These are phyloP conservation scores for Avena insularis DNA, from an alignment of 176 grass and related monocot species.

Conservation along the genomic window DNA sequence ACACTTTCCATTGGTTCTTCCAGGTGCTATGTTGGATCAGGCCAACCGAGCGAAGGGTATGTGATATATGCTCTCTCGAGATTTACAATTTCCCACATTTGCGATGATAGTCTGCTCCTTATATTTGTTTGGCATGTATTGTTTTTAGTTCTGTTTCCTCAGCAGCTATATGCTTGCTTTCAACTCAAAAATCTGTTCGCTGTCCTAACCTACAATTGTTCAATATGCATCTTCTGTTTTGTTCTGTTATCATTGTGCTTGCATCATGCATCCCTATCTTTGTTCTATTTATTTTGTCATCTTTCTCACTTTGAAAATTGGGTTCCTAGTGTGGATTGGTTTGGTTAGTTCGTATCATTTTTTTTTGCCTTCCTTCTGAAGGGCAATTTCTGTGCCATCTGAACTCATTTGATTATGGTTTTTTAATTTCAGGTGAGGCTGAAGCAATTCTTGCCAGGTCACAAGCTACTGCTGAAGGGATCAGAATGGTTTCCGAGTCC, in stretches of 20 bases:
- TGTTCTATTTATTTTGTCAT: not conserved
- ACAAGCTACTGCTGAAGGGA: constrained; percentile 72
- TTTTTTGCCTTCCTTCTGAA: not conserved
- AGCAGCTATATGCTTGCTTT: not conserved
- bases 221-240: constrained; percentile 16
- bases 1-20: constrained; percentile 33
- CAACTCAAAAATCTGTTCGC: not conserved
- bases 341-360: not conserved
- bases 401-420: constrained; percentile 14
- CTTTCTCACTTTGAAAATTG: constrained; percentile 17
- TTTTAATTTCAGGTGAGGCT: constrained; percentile 72
- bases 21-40: constrained; percentile 84
- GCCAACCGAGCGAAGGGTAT: constrained; percentile 94
- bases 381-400: not conserved
- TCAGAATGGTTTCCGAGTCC: constrained; percentile 71
- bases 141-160: constrained; percentile 23
- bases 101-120: not conserved
- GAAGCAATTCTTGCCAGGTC: constrained; percentile 89
- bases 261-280: constrained; percentile 9
- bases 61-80: constrained; percentile 22
- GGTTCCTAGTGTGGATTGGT: constrained; percentile 24
- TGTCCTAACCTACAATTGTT: constrained; percentile 14
- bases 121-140: not conserved
- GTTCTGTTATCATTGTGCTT: not conserved
- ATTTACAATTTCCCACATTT: not conserved